Base-by-base conservation (phyloP, 2,329 filamentous ascomycete genomes). In the Westerdykella aurantiaca region DNA sequence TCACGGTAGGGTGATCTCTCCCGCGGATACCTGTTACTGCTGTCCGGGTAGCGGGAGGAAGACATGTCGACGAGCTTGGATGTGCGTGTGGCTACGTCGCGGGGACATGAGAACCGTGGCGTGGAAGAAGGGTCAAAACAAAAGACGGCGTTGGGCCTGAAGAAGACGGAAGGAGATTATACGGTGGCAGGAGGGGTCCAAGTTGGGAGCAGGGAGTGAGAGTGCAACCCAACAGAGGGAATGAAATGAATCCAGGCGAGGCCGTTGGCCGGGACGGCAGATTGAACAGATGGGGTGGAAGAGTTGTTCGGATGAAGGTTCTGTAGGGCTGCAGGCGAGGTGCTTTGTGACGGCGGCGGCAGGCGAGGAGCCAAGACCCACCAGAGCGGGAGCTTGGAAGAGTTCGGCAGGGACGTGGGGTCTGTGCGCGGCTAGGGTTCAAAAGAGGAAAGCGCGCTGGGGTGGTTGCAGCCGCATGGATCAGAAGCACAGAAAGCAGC, bases 1-100 rank as follows among this genome's bases (percentile, higher is more conserved):
- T 90, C 86, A 51, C 76, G 75, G 57, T 88, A 88, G 31, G 71
- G 70, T 13, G 70, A 69, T 42, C 68, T 63, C 51, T 70, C 71
- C 55, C 71, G 69, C 44, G 70, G 55, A 49, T 64, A 67, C 55
- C 63, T 53, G 57, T 48, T 59, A 52, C 51, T 63, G 25, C 10
- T 29, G 53, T 65, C 61, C 43, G 58, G 56, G 47, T 65, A 64
- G 40, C 62, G 57, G 43, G 58, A 61, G 39, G 62, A 58, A 49
- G 64, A 66, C 64, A 67, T 66, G 34, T 29, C 50, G 47, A 33
- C 41, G 39, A 13, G 41, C 37, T 45, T 41, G 33, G n/a, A 9
- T 13, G 3, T 14, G 33, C n/a, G n/a, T 16, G 33, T 14, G 33
- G 4, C 11, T 35, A 18, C n/a, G 5, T 10, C 5, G 33, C n/a